A percentile compares a stretch with the other conserved stretches of the same genome.
Conservation (phyloP, 768 basidiomycete species). For the Cyclocybe aegerita region DNA sequence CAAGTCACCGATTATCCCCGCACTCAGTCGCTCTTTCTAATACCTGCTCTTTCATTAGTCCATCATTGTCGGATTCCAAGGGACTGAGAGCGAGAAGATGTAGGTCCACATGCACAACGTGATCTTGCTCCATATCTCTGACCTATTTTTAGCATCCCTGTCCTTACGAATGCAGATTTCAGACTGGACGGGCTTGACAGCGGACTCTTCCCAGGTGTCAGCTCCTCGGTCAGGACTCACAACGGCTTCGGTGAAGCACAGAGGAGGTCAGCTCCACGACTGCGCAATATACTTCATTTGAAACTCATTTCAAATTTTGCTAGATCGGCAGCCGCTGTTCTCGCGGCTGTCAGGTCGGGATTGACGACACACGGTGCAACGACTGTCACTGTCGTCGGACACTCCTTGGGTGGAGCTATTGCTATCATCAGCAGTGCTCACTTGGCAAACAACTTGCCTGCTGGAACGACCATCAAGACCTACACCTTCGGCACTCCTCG, state of each 20-base stretch:
- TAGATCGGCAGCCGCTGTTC: slow-evolving; percentile 41
- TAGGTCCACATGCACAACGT: background rate
- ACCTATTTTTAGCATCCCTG: slow-evolving; percentile 5
- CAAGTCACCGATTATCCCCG: slow-evolving; percentile 5
- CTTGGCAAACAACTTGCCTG: slow-evolving; percentile 43
- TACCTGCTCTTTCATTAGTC: slow-evolving; percentile 5
- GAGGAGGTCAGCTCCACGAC: slow-evolving; percentile 4
- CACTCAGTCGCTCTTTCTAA: background rate
- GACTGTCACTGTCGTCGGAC: slow-evolving; percentile 45
- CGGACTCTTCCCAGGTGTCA: slow-evolving; percentile 55
- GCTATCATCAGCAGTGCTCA: slow-evolving; percentile 54
- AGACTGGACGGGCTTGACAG: slow-evolving; percentile 36
- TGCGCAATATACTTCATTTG: background rate
- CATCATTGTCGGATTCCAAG: slow-evolving; percentile 28
- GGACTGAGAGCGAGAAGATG: slow-evolving; percentile 12
- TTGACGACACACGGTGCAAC: slow-evolving; percentile 33
- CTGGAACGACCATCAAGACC: slow-evolving; percentile 29
- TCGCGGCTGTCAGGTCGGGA: slow-evolving; percentile 41
- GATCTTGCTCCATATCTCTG: background rate
- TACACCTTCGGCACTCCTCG: slow-evolving; percentile 39
- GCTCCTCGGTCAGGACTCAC: slow-evolving; percentile 45
- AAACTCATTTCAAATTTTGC: background rate
- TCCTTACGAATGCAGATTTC: slow-evolving; percentile 30
- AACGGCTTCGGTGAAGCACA: slow-evolving; percentile 56
- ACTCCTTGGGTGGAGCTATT: slow-evolving; percentile 51